Base-by-base conservation (phyloP, 805 yeast species). In the Yueomyces sinensis region DNA sequence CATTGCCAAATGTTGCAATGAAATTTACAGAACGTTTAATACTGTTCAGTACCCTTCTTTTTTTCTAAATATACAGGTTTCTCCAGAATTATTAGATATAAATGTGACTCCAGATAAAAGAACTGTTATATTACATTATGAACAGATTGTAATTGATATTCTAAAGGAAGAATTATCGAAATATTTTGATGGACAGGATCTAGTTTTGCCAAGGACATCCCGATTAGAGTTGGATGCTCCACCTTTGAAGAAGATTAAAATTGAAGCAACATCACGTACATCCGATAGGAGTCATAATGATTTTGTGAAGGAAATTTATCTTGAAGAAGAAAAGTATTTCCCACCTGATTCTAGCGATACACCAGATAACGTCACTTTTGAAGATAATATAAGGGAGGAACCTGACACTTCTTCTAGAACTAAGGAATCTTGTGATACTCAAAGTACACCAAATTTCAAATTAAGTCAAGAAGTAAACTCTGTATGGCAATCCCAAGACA, bases 21-120 rank as follows among this genome's bases (percentile, higher is more conserved):
- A 86, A 38, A 68, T 72, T 1, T 91, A 82, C 58, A 74, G 72
- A 41, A 63, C 65, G 27, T 83, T 69, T 54, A 87, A 86, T 43
- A 68, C 72, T 45, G 62, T 75, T 4, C 95, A 86, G 47, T 67
- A 52, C 34, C 97, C 97, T 0, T 70, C 74, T 9, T 63, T 81
- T 32, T 63, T 84, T 2, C 45, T 83, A 3, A 66, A 91, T 52
- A 43, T 91, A 16, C 46, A 49, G 13, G 50, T 83, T 5, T 65
- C 69, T 29, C 63, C 80, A 0, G 45, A 49, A 18, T 59, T 63
- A 27, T 40, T 78, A n/a, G 98, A 91, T 56, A 66, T 91, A 15
- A 91, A 91, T 54, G 81, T 91, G 1, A 77, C 95, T 0, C 97
- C 98, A 0, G 96, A 91, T 52, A 91, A 91, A 51, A 63, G 89